phyloP scores from a whole-genome alignment of 345 rosid species.

The Garcia nutans region DNA sequence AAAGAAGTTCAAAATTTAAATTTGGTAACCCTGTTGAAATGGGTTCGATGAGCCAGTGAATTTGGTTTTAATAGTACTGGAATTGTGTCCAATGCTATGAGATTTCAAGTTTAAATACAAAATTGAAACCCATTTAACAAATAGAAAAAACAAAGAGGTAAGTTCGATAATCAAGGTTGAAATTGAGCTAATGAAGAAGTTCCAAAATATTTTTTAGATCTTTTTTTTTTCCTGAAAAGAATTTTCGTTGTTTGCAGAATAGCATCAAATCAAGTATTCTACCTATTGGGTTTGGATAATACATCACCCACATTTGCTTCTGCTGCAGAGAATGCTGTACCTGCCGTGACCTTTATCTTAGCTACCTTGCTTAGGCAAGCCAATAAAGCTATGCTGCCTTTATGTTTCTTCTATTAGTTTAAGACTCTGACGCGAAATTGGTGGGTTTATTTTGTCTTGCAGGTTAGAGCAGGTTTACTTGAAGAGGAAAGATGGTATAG shows the following conservation, averaged over 20 bases:
- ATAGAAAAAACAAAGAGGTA: neutral
- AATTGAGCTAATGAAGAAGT: no score
- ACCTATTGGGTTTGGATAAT: conserved; percentile 62
- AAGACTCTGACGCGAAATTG: neutral
- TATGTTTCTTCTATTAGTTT: neutral
- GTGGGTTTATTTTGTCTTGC: conserved; percentile 9
- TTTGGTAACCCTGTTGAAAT: no score
- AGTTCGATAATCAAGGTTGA: neutral
- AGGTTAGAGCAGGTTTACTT: conserved; percentile 58
- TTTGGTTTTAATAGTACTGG: no score
- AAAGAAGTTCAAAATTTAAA: no score
- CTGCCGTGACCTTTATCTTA: conserved; percentile 65
- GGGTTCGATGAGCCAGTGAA: no score
- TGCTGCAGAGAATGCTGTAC: conserved; percentile 66
- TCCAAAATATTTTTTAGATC: no score
- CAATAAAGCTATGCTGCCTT: neutral
- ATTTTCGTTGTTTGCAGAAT: conserved; percentile 33
- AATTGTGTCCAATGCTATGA: no score
- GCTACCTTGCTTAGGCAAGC: conserved; percentile 53
- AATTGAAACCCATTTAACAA: no score
- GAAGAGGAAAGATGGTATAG: conserved; percentile 53
- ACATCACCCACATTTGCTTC: conserved; percentile 70
- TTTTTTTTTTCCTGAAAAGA: neutral
- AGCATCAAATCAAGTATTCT: conserved; percentile 59
- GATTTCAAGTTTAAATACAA: no score